Percentiles rank a stretch among this genome's conserved stretches.
These are phyloP conservation scores for Nitzschia sp. DNA, from an alignment of 108 stramenopile genomes.

Conservation along the genomic window DNA sequence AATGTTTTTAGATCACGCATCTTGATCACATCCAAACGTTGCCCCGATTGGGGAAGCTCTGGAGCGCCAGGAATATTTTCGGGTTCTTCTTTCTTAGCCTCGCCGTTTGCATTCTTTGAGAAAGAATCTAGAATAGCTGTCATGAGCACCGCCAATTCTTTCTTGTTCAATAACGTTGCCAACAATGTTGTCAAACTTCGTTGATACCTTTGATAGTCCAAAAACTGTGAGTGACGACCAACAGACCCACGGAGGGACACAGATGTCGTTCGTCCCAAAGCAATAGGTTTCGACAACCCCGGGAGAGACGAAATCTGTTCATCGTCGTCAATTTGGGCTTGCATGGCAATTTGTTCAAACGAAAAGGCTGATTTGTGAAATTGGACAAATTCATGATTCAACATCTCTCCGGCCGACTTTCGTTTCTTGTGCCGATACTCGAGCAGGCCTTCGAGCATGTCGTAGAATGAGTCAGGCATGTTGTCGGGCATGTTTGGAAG, in stretches of 20 bases:
- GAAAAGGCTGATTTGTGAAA: slow-evolving; percentile 63
- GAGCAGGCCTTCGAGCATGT: slow-evolving; percentile 64
- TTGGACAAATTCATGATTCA: slow-evolving; percentile 67
- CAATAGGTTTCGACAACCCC: neutral
- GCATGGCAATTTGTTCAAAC: slow-evolving; percentile 42
- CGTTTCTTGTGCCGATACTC: slow-evolving; percentile 62
- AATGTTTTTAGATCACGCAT: slow-evolving; percentile 34
- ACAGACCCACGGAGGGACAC: slow-evolving; percentile 52
- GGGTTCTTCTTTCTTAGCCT: slow-evolving; percentile 11
- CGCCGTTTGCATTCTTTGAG: slow-evolving; percentile 5
- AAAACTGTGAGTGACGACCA: slow-evolving; percentile 49
- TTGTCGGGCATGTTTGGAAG: slow-evolving; percentile 76
- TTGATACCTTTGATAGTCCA: slow-evolving; percentile 75
- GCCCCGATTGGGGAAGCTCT: neutral
- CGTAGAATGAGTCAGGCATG: slow-evolving; percentile 74
- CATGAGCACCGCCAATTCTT: slow-evolving; percentile 37
- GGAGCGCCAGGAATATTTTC: slow-evolving; percentile 6
- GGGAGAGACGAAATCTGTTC: neutral
- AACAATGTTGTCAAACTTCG: slow-evolving; percentile 63
- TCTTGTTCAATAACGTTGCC: slow-evolving; percentile 59
- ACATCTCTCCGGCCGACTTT: slow-evolving; percentile 55
- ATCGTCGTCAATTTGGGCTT: slow-evolving; percentile 20
- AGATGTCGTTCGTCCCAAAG: slow-evolving; percentile 15
- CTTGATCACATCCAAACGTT: slow-evolving; percentile 33
- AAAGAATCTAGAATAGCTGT: slow-evolving; percentile 26